phyloP scores from a whole-genome alignment of 768 basidiomycete species.

The Albatrellus ellisii region DNA sequence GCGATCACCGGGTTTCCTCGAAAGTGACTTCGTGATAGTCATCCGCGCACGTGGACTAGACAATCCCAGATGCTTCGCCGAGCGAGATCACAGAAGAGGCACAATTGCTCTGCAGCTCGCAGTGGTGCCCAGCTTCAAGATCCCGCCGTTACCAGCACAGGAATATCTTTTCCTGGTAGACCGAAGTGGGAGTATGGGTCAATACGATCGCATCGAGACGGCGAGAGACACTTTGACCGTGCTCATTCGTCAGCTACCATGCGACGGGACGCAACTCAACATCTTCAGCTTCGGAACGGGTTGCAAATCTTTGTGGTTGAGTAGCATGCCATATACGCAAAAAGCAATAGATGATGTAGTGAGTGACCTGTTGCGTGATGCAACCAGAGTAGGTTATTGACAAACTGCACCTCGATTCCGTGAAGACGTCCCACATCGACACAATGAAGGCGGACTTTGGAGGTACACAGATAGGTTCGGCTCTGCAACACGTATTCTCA shows the following conservation, averaged over 20 bases:
- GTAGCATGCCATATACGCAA: conserved; percentile 21
- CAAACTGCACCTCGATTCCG: neutral
- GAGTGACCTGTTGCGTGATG: conserved; percentile 12
- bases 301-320: conserved; percentile 22
- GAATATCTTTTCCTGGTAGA: conserved; percentile 55
- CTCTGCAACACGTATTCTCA: conserved; percentile 27
- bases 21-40: conserved; percentile 36
- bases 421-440: conserved; percentile 27
- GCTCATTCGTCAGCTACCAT: conserved; percentile 37
- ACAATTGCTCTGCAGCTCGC: conserved; percentile 40
- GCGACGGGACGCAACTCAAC: conserved; percentile 33
- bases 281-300: conserved; percentile 38
- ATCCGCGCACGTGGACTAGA: conserved; percentile 37
- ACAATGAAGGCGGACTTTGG: conserved; percentile 30
- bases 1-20: conserved; percentile 29
- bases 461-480: conserved; percentile 37
- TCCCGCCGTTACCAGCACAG: conserved; percentile 29
- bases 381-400: neutral
- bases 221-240: conserved; percentile 34
- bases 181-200: conserved; percentile 40
- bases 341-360: conserved; percentile 24
- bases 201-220: conserved; percentile 26
- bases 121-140: conserved; percentile 37
- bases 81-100: conserved; percentile 19
- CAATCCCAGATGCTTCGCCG: conserved; percentile 42